phyloP scores from a whole-genome alignment of 108 stramenopile genomes.

The Discostella pseudostelligera region DNA sequence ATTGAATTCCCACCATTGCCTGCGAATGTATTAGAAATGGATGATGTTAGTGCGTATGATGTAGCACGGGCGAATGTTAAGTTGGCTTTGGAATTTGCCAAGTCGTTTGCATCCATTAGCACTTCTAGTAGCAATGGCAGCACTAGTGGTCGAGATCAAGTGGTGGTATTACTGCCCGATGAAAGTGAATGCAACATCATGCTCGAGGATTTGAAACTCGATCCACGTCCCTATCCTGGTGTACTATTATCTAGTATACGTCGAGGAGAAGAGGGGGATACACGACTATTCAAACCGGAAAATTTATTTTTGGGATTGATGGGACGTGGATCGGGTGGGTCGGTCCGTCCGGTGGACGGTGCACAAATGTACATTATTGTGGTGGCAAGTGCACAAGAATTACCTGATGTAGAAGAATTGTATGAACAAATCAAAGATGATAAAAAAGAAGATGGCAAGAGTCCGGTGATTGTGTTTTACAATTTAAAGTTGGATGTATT shows the following conservation, averaged over 20 bases:
- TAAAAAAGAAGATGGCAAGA: slow-evolving; percentile 16
- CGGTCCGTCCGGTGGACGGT: slow-evolving; percentile 61
- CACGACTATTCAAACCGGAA: slow-evolving; percentile 82
- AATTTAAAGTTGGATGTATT: slow-evolving; percentile 92
- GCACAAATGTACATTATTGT: slow-evolving; percentile 82
- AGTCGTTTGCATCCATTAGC: slow-evolving; percentile 54
- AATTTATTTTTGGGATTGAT: slow-evolving; percentile 79
- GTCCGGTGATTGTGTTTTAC: slow-evolving; percentile 83
- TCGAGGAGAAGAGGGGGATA: slow-evolving; percentile 59
- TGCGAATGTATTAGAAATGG: slow-evolving; percentile 85
- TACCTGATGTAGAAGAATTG: slow-evolving; percentile 92
- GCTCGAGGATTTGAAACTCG: slow-evolving; percentile 52
- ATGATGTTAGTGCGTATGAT: slow-evolving; percentile 90
- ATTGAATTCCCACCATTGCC: slow-evolving; percentile 93
- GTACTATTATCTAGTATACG: slow-evolving; percentile 61
- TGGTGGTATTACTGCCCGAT: slow-evolving; percentile 82
- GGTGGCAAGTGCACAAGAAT: slow-evolving; percentile 88
- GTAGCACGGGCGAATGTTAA: slow-evolving; percentile 89
- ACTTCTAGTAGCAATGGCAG: background rate
- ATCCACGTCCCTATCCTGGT: slow-evolving; percentile 54
- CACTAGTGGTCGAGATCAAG: slow-evolving; percentile 33
- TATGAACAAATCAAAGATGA: slow-evolving; percentile 43
- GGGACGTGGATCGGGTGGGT: slow-evolving; percentile 68
- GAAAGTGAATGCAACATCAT: slow-evolving; percentile 74
- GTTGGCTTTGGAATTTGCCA: slow-evolving; percentile 86